phyloP scores from a whole-genome alignment of 306 rosid species.

The Hippophae gyantsensis region DNA sequence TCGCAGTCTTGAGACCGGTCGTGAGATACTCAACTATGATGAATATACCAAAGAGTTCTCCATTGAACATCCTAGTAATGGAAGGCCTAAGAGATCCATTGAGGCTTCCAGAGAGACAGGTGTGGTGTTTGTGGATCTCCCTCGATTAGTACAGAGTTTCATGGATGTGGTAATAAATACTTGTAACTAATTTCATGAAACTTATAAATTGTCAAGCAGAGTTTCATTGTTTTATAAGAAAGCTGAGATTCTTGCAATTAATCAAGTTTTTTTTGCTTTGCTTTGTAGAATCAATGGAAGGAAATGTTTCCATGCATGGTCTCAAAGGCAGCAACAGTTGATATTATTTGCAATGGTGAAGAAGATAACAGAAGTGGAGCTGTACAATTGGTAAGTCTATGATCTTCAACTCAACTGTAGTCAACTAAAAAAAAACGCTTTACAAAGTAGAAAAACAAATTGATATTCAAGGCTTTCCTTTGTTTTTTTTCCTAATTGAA shows the following conservation, averaged over 20 bases:
- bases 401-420: background rate
- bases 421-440: background rate
- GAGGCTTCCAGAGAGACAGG: constrained; percentile 86
- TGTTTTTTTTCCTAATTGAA: background rate
- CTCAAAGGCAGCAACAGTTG: constrained; percentile 83
- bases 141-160: constrained; percentile 63
- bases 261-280: background rate
- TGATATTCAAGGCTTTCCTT: background rate
- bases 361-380: constrained; percentile 60
- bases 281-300: constrained; percentile 82
- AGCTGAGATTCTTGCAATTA: background rate
- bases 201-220: background rate
- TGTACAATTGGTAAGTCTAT: constrained; percentile 66
- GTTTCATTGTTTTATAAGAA: background rate
- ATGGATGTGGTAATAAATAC: constrained; percentile 59
- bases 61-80: constrained; percentile 24
- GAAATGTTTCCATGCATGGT: constrained; percentile 92
- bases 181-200: background rate
- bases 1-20: constrained; percentile 81
- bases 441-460: background rate
- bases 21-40: constrained; percentile 81
- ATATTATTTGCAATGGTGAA: constrained; percentile 72
- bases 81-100: constrained; percentile 52
- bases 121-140: constrained; percentile 67
- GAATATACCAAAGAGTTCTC: constrained; percentile 65